Evolutionary conservation across 78 protist species (phyloP), one percentile per base, ranked within the genome.

Genomic region (Andalucia godoyi): DNA sequence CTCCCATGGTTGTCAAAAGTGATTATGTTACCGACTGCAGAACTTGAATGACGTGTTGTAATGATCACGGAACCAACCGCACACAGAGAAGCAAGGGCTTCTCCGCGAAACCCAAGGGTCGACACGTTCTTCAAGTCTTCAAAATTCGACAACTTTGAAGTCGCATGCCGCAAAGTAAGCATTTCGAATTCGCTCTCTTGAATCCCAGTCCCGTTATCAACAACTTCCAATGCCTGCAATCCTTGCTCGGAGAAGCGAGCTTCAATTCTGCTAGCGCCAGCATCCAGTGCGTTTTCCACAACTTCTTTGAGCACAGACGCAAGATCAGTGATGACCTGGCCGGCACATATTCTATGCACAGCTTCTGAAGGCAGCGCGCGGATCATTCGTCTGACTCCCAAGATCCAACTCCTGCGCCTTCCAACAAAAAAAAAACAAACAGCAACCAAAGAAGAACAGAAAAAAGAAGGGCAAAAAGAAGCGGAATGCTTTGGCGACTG

Each of bases 91-190:
- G 65, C 54, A 53, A 93, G 75, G 7, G 97, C 97, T 55, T 93
- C 97, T 18, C 97, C 97, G 23, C 97, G 77, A 51, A 93, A 93
- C 23, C 97, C 97, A 67, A 80, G 87, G 0, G 93, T 66, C 1
- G 21, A 15, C 21, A 89, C 63, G 1, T 17, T 0, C 4, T 27
- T 23, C n/a, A 93, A 70, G 32, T 93, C 97, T 4, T 63, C 66
- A 33, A 87, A 87, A 0, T 17, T 0, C 13, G 30, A 0, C 4
- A 93, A 33, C 49, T 93, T 93, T 0, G 85, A 72, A 23, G 97
- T 93, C 37, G 70, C 30, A 50, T 93, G 88, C 53, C 78, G 79
- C 21, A 33, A 33, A 6, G 93, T 54, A 12, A 81, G 64, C 8
- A 21, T 30, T 4, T n/a, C 71, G 34, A 51, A 69, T 69, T 83